phyloP scores from a whole-genome alignment of 371 early-diverging fungal species.

The Mortierella sp. region DNA sequence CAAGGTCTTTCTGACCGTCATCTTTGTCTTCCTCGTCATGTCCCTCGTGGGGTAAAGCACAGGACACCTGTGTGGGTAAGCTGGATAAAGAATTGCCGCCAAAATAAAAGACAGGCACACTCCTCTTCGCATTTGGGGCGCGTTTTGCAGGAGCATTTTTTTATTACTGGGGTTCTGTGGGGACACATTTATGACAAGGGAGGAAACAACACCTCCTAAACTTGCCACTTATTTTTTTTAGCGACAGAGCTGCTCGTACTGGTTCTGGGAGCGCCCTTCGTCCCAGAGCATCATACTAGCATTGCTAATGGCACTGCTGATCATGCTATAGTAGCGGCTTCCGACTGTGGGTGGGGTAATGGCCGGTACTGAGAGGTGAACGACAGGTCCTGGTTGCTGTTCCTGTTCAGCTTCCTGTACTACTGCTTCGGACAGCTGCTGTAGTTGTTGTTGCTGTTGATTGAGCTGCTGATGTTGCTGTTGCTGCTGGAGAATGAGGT shows the following conservation, averaged over 20 bases:
- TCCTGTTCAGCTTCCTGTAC: not conserved
- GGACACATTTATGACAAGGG: not conserved
- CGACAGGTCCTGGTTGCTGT: not conserved
- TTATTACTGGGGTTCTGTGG: not conserved
- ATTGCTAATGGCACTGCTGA: slow-evolving; percentile 46
- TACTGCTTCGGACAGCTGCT: not conserved
- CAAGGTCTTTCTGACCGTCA: slow-evolving; percentile 89
- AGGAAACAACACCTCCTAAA: no score
- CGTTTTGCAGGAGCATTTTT: not conserved
- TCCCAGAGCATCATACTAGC: slow-evolving; percentile 58
- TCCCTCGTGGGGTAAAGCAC: slow-evolving; percentile 37
- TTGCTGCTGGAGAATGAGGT: not conserved
- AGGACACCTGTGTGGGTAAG: not conserved
- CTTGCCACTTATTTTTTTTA: not conserved
- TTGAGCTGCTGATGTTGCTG: not conserved
- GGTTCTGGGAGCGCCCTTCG: slow-evolving; percentile 32
- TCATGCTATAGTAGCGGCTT: slow-evolving; percentile 36
- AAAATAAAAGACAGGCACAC: not conserved
- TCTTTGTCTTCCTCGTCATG: slow-evolving; percentile 70
- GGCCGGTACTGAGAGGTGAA: not conserved
- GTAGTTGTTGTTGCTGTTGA: not conserved
- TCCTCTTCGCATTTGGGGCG: not conserved
- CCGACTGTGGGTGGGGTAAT: slow-evolving; percentile 25
- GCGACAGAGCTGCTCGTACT: slow-evolving; percentile 50
- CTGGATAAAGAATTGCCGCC: not conserved